A percentile compares a stretch with the other conserved stretches of the same genome.
phyloP scores from a whole-genome alignment of 164 flowering plant species.

The Nymphaea colorata region DNA sequence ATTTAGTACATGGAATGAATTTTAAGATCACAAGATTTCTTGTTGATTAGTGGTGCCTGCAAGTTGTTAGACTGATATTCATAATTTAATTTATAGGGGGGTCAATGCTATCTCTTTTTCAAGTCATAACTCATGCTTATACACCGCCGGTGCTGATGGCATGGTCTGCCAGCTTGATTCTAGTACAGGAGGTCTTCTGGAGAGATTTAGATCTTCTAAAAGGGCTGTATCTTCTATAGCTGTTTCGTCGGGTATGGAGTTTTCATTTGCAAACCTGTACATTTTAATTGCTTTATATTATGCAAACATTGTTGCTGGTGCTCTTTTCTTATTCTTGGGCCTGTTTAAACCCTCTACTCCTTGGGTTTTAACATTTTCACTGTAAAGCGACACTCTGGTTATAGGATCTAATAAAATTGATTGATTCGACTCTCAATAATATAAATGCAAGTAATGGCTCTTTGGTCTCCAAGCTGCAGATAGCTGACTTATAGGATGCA shows the following conservation, averaged over 20 bases:
- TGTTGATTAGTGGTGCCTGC: too few species aligned
- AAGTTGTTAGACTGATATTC: too few species aligned
- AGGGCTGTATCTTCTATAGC: slow-evolving; percentile 62
- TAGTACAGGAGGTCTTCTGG: slow-evolving; percentile 40
- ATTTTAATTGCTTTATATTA: neutral
- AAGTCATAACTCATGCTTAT: slow-evolving; percentile 39
- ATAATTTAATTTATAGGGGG: slow-evolving; percentile 38
- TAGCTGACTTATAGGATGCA: too few species aligned
- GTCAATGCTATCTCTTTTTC: slow-evolving; percentile 60
- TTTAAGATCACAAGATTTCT: too few species aligned
- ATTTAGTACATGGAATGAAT: too few species aligned
- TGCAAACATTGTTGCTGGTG: neutral
- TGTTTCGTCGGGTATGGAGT: slow-evolving; percentile 55
- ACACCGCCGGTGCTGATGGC: slow-evolving; percentile 85
- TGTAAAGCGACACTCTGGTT: too few species aligned
- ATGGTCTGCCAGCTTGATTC: slow-evolving; percentile 69
- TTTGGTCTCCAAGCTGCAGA: too few species aligned
- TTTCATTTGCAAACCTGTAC: neutral
- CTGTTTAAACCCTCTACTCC: neutral
- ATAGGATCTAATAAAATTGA: too few species aligned
- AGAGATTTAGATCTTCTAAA: slow-evolving; percentile 66
- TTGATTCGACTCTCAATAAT: too few species aligned
- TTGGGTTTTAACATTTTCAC: too few species aligned
- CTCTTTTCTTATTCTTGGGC: neutral
- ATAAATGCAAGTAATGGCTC: too few species aligned